These are phyloP conservation scores for Fusarium protoensiforme DNA, from an alignment of 2,329 filamentous ascomycete species.

Conservation along the genomic window DNA sequence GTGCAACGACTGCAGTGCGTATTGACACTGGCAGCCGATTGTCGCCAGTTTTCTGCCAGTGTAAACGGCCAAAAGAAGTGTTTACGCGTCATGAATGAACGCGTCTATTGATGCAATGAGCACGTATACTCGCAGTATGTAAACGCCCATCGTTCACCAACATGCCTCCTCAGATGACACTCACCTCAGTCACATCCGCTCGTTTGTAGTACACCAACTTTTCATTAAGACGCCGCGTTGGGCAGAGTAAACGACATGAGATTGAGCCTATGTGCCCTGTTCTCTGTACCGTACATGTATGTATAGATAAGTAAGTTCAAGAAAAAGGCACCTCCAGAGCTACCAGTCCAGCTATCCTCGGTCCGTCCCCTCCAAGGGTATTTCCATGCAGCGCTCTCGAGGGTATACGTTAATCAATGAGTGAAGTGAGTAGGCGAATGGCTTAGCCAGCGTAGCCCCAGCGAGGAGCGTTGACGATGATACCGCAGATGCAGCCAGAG, in stretches of 20 bases:
- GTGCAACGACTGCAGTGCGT: background rate
- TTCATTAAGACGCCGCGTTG: conserved; percentile 2
- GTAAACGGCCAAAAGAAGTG: background rate
- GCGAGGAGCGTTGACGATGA: conserved; percentile 71
- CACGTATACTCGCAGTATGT: background rate
- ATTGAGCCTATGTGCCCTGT: background rate
- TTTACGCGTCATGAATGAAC: background rate
- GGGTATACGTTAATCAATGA: background rate
- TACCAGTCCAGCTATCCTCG: conserved; percentile 5
- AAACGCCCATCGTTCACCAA: background rate
- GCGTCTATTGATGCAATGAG: background rate
- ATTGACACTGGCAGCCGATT: background rate
- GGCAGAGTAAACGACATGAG: conserved; percentile 6
- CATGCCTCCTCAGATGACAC: background rate
- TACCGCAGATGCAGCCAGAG: conserved; percentile 69
- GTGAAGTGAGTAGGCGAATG: background rate
- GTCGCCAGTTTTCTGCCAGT: background rate
- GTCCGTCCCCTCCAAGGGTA: background rate
- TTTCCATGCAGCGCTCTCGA: background rate
- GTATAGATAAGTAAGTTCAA: background rate
- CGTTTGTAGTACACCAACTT: background rate
- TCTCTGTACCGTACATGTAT: background rate
- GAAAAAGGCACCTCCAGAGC: background rate
- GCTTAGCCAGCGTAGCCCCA: conserved; percentile 47
- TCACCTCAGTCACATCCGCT: background rate